These are phyloP conservation scores for Escovopsis sp. DNA, from an alignment of 2,329 filamentous ascomycete species.

Conservation along the genomic window DNA sequence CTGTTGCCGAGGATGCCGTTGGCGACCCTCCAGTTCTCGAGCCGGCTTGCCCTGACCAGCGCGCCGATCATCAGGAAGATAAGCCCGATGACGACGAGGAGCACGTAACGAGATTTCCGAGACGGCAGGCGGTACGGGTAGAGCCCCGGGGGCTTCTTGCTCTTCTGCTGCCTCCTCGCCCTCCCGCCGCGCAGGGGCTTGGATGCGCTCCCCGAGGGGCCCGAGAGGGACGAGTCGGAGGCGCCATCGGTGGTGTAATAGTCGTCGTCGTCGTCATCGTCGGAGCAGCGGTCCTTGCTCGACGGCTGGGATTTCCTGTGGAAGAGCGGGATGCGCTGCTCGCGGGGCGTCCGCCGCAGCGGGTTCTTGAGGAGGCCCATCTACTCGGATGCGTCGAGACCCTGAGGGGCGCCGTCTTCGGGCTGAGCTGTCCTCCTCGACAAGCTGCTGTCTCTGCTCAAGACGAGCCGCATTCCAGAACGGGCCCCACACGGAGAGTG, in stretches of 20 bases:
- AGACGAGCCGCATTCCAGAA: no score
- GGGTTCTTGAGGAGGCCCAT: conserved; percentile 39
- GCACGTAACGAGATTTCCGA: conserved; percentile 64
- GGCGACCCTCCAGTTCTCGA: conserved; percentile 49
- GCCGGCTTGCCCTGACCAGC: conserved; percentile 58
- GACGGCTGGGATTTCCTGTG: conserved; percentile 24
- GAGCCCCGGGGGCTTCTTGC: conserved; percentile 9
- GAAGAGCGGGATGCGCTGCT: conserved; percentile 36
- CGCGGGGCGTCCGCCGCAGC: conserved; percentile 26
- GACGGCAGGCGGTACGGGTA: conserved; percentile 51
- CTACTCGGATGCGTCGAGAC: conserved; percentile 5
- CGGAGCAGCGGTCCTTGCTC: conserved; percentile 36
- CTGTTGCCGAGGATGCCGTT: conserved; percentile 31
- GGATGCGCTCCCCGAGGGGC: conserved; percentile 37
- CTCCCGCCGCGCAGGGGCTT: conserved; percentile 27
- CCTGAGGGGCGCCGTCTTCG: no score
- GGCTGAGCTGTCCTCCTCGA: no score
- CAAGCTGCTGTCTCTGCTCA: no score
- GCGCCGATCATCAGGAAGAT: conserved; percentile 65
- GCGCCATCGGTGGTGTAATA: conserved; percentile 33
- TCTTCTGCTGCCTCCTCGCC: conserved; percentile 16
- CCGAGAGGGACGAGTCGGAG: conserved; percentile 27
- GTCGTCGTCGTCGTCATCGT: conserved; percentile 34
- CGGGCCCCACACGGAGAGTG: no score
- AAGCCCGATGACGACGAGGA: conserved; percentile 51